phyloP scores from a whole-genome alignment of 1,139 yeast species.

The Saccharomycopsis hybrid region DNA sequence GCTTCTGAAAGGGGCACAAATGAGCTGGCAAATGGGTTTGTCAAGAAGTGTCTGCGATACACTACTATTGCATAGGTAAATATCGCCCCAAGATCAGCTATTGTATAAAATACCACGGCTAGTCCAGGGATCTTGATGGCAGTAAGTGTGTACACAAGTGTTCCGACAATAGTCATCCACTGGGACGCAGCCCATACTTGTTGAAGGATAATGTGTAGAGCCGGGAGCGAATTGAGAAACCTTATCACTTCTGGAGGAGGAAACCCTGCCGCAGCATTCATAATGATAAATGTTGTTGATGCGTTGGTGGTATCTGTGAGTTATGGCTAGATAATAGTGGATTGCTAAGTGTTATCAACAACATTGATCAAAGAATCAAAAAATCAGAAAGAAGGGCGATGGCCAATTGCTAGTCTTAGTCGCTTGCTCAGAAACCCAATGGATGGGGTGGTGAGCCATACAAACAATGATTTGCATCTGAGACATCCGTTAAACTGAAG shows the following conservation, averaged over 20 bases:
- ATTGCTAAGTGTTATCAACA: no score
- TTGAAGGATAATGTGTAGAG: neutral
- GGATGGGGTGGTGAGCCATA: no score
- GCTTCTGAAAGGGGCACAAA: conserved; percentile 15
- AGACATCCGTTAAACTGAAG: no score
- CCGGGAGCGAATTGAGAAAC: conserved; percentile 1
- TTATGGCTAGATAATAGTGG: no score
- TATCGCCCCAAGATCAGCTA: conserved; percentile 17
- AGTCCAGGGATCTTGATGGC: conserved; percentile 13
- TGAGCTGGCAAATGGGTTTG: conserved; percentile 7
- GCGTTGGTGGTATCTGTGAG: no score
- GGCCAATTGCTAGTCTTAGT: no score
- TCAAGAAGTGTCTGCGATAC: conserved; percentile 6
- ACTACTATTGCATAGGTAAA: conserved; percentile 13
- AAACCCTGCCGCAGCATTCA: neutral
- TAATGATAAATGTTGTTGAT: no score
- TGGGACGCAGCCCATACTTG: conserved; percentile 16
- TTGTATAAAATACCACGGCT: conserved; percentile 9
- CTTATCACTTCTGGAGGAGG: neutral
- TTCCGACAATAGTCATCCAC: conserved; percentile 10
- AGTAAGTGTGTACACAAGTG: conserved; percentile 10
- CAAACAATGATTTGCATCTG: no score
- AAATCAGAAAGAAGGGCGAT: no score
- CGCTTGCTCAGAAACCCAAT: no score
- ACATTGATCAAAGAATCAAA: no score